Base-by-base conservation (phyloP, 169 alveolate species). In the Cyclospora cayetanensis region DNA sequence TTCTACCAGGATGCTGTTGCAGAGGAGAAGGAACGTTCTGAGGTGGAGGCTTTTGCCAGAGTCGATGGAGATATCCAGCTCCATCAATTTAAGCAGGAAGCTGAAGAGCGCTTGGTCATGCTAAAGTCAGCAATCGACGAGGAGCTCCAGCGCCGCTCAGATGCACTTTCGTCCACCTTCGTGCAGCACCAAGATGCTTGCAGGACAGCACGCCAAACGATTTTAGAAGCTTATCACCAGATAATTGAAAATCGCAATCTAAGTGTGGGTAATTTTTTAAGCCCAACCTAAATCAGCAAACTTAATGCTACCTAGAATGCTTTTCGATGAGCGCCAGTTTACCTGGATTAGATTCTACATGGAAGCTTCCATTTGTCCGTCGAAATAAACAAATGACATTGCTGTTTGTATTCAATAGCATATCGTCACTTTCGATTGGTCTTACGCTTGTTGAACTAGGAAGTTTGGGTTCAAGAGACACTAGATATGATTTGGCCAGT, bases 101-200 rank as follows among this genome's bases (percentile, higher is more conserved):
- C 52, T 0, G n/a, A 22, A 37, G 89, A 80, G 39, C 41, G 74
- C n/a, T 50, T 63, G 20, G 27, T 50, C 76, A 46, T 80, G 20
- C 37, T 80, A 39, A 80, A 80, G n/a, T 12, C 89, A 1, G 12
- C 63, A 31, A 39, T 27, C 39, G 89, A 80, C 41, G 89, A 80
- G 63, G 89, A 80, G 52, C 52, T 80, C 52, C 89, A 80, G 52
- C 89, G 74, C 27, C 25, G 89, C 35, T 27, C 89, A 1, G 89
- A 80, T 34, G 89, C 76, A 2, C 72, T 80, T 29, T 52, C 31
- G 76, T n/a, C 76, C 35, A 7, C 74, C 22, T 80, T 80, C 74
- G 76, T 50, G 53, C 89, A 80, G 35, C 89, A 80, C 52, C 89
- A 29, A 35, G 89, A 80, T 29, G 89, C 89, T 2, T 80, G 89